Base-by-base conservation (phyloP, 345 rosid species). In the Arabis alpina region DNA sequence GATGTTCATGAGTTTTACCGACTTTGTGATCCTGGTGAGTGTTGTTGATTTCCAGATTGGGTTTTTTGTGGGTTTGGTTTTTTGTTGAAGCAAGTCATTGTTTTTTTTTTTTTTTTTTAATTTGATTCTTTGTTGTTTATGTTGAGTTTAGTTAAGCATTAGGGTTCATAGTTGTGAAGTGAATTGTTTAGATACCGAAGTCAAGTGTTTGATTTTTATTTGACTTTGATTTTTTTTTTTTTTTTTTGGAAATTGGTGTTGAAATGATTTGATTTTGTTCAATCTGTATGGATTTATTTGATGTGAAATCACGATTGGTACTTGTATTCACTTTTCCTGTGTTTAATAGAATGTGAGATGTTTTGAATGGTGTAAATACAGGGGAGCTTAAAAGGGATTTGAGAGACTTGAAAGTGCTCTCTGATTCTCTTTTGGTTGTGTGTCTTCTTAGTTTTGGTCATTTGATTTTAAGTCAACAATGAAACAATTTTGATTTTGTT, bases 11-110 rank as follows among this genome's bases (percentile, higher is more conserved):
- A 87, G 73, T 87, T 89, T 74, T 85, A 62, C 79, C 84, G 78
- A 49, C 91, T 85, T 79, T 88, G 95, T 50, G 88, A 88, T 81
- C 95, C 95, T 10, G 91, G 94, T 88, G 74, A 73, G 77, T 66
- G 50, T 48, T 66, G 50, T 48, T 54, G 4, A 5, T 27, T 5
- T 54, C 32, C 2, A 68, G 70, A 75, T 75, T 61, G 49, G 25
- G 5, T 75, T 19, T 28, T 63, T 36, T 56, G 16, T 68, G 45
- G 54, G 49, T 0, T 72, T 73, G 49, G 19, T 63, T 55, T 36
- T 48, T 8, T 10, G 30, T 3, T 15, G 54, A 39, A 5, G 41
- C 50, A 59, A 60, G 42, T 28, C 14, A 16, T 28, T 37, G 11
- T 45, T 6, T 19, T 19, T 19, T 19, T 19, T 19, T 19, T 19